Evolutionary conservation across 495 filamentous ascomycete genomes (phyloP).

Genomic region (Podospora didyma): DNA sequence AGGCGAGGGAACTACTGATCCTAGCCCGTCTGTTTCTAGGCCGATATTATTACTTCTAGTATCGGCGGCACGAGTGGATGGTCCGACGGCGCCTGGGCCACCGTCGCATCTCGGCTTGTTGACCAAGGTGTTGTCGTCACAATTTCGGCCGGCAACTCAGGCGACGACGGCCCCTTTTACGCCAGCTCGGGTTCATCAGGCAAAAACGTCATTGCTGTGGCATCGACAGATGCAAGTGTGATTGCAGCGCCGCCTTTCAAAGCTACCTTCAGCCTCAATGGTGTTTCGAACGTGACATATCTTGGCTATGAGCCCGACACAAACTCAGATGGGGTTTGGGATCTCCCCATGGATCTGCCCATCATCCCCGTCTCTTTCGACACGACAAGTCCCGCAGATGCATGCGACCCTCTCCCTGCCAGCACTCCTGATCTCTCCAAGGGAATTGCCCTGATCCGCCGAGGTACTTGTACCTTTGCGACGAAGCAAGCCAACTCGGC

Average conservation of each 20-base stretch:
- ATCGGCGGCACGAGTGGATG: slow-evolving; percentile 28
- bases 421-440: slow-evolving; percentile 31
- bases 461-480: slow-evolving; percentile 22
- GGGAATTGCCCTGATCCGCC: slow-evolving; percentile 37
- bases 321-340: slow-evolving; percentile 11
- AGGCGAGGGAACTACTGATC: background rate
- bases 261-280: slow-evolving; percentile 25
- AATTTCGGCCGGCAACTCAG: slow-evolving; percentile 31
- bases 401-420: slow-evolving; percentile 19
- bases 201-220: slow-evolving; percentile 26
- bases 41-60: slow-evolving; percentile 32
- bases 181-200: slow-evolving; percentile 27
- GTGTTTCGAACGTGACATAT: slow-evolving; percentile 17
- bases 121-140: slow-evolving; percentile 31
- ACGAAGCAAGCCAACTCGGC: slow-evolving; percentile 23
- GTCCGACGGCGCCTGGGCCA: slow-evolving; percentile 29
- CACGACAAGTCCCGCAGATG: slow-evolving; percentile 12
- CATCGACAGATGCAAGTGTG: slow-evolving; percentile 21
- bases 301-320: slow-evolving; percentile 21
- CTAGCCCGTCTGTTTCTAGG: slow-evolving; percentile 13
- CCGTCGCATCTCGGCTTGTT: slow-evolving; percentile 27
- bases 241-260: slow-evolving; percentile 23
- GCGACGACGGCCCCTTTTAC: slow-evolving; percentile 29
- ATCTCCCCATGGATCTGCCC: slow-evolving; percentile 13
- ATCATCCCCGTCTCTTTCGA: slow-evolving; percentile 25